Conservation (phyloP, 129 eudicot species). For the Artemisia tridentata region DNA sequence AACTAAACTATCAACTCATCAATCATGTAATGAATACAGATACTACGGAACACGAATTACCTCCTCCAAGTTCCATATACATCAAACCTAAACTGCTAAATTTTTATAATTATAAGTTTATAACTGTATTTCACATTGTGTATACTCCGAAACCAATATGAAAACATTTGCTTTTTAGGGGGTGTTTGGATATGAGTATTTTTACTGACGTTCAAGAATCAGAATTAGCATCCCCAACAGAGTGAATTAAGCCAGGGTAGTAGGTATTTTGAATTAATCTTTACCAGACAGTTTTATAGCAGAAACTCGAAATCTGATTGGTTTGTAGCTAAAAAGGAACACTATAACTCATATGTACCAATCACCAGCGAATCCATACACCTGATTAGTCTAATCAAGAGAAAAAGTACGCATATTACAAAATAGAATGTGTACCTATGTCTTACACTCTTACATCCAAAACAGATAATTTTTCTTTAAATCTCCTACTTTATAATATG, state of each 20-base stretch:
- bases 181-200: not conserved
- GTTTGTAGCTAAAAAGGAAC: not conserved
- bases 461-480: too few species aligned
- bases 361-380: not conserved
- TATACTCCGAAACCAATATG: not conserved
- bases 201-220: conserved; percentile 11
- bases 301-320: not conserved
- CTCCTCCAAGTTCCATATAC: not conserved
- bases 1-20: too few species aligned
- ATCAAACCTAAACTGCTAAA: not conserved
- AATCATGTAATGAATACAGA: too few species aligned
- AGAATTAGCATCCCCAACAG: not conserved
- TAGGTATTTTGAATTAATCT: not conserved
- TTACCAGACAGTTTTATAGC: not conserved
- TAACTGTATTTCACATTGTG: conserved; percentile 1
- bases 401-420: too few species aligned
- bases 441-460: too few species aligned
- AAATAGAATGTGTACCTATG: too few species aligned
- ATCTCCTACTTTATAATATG: too few species aligned
- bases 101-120: not conserved
- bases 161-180: not conserved
- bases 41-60: not conserved
- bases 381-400: too few species aligned
- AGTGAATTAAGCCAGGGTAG: not conserved
- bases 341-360: not conserved